Percentiles rank a stretch among this genome's conserved stretches.
These are phyloP conservation scores for Pseudomonodictys pantanalensis DNA, from an alignment of 495 filamentous ascomycete species.

Conservation along the genomic window DNA sequence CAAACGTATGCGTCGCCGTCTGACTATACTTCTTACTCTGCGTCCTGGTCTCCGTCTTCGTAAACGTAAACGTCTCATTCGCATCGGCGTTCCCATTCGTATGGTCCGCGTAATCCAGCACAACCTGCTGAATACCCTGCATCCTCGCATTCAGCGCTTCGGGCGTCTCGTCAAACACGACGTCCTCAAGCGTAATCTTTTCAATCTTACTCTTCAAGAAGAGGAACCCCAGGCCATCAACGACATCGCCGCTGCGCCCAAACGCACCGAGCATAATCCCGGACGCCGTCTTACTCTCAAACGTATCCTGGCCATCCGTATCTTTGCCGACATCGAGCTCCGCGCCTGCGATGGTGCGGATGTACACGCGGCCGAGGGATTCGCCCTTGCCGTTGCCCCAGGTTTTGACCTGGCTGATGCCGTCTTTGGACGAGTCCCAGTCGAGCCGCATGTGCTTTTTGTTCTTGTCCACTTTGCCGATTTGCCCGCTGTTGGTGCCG, in stretches of 20 bases:
- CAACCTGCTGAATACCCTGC: conserved; percentile 15
- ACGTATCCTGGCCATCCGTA: conserved; percentile 12
- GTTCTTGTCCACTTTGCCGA: conserved; percentile 16
- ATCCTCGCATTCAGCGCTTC: conserved; percentile 11
- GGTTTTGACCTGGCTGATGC: conserved; percentile 13
- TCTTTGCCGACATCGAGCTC: conserved; percentile 27
- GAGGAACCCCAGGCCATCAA: conserved; percentile 11
- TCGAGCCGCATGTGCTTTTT: conserved; percentile 5
- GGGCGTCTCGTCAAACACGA: conserved; percentile 20
- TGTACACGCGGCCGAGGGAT: conserved; percentile 13
- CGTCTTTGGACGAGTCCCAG: conserved; percentile 13
- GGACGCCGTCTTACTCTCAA: conserved; percentile 9
- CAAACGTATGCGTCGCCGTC: conserved; percentile 14
- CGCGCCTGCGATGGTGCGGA: conserved; percentile 3
- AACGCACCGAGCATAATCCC: conserved; percentile 23
- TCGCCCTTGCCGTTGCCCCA: conserved; percentile 21
- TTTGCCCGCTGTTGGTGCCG: conserved; percentile 6
- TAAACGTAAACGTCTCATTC: conserved; percentile 26
- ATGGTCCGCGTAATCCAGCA: conserved; percentile 19
- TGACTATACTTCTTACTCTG: conserved; percentile 7
- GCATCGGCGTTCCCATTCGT: conserved; percentile 8
- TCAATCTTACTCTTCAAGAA: conserved; percentile 16
- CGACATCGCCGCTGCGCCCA: not conserved
- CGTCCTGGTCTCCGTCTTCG: not conserved
- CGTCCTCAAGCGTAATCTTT: conserved; percentile 10